A percentile compares a stretch with the other conserved stretches of the same genome.
Evolutionary conservation across 139 green algal genomes (phyloP).

Genomic region (Chlamydomonas eustigma): DNA sequence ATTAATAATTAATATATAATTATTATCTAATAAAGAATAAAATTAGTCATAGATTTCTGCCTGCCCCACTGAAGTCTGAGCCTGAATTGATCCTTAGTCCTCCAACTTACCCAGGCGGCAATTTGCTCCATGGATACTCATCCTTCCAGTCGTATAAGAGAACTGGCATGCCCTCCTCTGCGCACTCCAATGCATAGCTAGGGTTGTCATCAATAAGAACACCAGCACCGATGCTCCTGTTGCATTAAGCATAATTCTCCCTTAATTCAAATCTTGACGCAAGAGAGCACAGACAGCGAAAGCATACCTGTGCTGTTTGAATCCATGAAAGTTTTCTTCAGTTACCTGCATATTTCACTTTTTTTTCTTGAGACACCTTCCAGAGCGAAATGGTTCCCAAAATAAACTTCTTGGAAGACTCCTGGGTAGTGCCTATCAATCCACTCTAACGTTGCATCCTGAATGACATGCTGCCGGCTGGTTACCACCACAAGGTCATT

Average conservation of each 20-base stretch:
- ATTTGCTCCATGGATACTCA: conserved; percentile 87
- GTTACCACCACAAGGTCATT: conserved; percentile 88
- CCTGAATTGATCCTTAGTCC: background rate
- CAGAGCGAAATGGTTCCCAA: conserved; percentile 95
- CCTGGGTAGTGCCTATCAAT: conserved; percentile 74
- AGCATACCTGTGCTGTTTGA: no score
- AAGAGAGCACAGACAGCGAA: no score
- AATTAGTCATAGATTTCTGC: no score
- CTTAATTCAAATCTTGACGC: no score
- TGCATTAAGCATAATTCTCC: no score
- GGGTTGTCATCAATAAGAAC: conserved; percentile 96
- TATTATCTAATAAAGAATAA: background rate
- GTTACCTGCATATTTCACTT: conserved; percentile 87
- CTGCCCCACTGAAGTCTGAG: background rate
- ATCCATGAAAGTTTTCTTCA: no score
- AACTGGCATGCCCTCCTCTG: conserved; percentile 76
- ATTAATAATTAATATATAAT: background rate
- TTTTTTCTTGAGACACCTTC: conserved; percentile 72
- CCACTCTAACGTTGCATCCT: conserved; percentile 82
- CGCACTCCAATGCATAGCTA: conserved; percentile 86
- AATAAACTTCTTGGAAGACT: conserved; percentile 81
- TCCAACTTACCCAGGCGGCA: conserved; percentile 26
- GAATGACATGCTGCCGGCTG: conserved; percentile 87
- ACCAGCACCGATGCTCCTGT: conserved; percentile 62
- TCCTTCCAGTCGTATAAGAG: conserved; percentile 88